Percentiles rank a stretch among this genome's conserved stretches.
Evolutionary conservation across 441 rosid species (phyloP).

Genomic region (Erodium texanum): DNA sequence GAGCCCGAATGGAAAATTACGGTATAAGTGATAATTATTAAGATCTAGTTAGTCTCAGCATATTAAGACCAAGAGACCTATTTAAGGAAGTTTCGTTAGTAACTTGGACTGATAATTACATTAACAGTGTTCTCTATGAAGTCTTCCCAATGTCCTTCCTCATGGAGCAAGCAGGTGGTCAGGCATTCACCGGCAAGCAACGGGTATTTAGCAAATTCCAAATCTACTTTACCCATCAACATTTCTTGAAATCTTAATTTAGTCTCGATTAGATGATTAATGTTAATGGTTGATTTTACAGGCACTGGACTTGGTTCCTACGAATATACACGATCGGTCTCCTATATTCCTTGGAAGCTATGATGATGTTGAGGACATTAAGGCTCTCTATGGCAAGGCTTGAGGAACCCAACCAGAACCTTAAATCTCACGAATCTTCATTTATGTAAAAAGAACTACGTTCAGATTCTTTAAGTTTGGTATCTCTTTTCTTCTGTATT

Average conservation of each 20-base stretch:
- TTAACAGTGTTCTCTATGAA: conserved; percentile 72
- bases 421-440: not conserved
- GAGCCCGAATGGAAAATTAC: conserved; percentile 86
- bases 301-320: conserved; percentile 80
- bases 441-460: not conserved
- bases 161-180: conserved; percentile 98
- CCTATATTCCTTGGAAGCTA: conserved; percentile 94
- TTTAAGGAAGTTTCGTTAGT: not conserved
- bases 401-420: not conserved
- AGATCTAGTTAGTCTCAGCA: not conserved
- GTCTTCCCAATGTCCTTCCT: conserved; percentile 95
- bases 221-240: not conserved
- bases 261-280: not conserved
- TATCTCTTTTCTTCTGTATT: not conserved
- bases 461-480: not conserved
- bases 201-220: conserved; percentile 37
- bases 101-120: conserved; percentile 12
- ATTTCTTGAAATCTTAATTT: not conserved
- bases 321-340: conserved; percentile 73
- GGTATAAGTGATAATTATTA: too few species aligned
- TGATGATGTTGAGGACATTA: conserved; percentile 88
- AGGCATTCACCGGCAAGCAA: conserved; percentile 78
- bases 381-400: conserved; percentile 47
- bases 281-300: conserved; percentile 15
- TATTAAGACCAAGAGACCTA: not conserved